These are phyloP conservation scores for Suhomyces prunicola DNA, from an alignment of 805 yeast species.

Conservation along the genomic window DNA sequence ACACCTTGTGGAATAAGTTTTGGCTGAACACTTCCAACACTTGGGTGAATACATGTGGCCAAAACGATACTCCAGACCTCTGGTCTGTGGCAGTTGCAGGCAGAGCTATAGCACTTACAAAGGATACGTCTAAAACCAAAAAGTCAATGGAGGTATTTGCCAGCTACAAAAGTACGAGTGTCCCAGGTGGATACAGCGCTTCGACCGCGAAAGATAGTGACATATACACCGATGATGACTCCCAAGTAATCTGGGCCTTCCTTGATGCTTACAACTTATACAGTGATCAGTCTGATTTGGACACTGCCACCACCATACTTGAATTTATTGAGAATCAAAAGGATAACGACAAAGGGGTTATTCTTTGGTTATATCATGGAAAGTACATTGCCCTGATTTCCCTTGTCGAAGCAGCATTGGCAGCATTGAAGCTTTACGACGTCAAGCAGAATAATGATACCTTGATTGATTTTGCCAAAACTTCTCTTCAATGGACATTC, in stretches of 20 bases:
- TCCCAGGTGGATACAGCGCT: conserved; percentile 22
- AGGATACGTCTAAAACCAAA: conserved; percentile 11
- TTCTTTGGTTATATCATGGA: conserved; percentile 20
- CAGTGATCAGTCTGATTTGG: conserved; percentile 2
- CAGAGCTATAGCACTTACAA: conserved; percentile 15
- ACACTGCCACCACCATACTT: conserved; percentile 15
- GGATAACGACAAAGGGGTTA: conserved; percentile 20
- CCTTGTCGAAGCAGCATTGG: conserved; percentile 25
- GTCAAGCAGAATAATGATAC: conserved; percentile 8
- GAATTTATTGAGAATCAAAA: conserved; percentile 16
- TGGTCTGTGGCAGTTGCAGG: conserved; percentile 27
- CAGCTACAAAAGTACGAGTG: conserved; percentile 15
- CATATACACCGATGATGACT: conserved; percentile 28
- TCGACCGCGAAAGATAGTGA: conserved; percentile 19
- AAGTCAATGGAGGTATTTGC: conserved; percentile 11
- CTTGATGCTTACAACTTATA: conserved; percentile 19
- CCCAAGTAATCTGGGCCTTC: conserved; percentile 26
- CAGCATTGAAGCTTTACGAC: conserved; percentile 21
- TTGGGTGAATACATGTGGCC: conserved; percentile 16
- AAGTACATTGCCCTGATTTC: conserved; percentile 27
- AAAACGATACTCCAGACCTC: conserved; percentile 13
- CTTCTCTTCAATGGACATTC: conserved; percentile 16
- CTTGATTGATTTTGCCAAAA: conserved; percentile 14
- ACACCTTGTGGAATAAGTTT: conserved; percentile 10
- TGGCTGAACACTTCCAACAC: conserved; percentile 9